Evolutionary conservation across 306 rosid genomes (phyloP).

Genomic region (Cicer judaicum): DNA sequence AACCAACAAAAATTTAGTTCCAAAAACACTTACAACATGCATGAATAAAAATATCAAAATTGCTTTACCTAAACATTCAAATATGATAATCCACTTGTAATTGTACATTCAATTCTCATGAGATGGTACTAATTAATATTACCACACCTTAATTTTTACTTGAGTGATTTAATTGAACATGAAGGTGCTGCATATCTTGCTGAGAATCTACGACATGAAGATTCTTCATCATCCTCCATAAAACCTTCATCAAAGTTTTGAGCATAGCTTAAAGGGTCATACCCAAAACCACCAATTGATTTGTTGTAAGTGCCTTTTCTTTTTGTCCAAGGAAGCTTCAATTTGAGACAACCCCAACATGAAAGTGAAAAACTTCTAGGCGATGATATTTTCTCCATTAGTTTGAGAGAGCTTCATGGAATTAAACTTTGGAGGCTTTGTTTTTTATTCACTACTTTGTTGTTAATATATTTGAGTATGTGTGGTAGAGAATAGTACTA

Average conservation of each 20-base stretch:
- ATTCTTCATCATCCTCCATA: constrained; percentile 48
- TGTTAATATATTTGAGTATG: constrained; percentile 42
- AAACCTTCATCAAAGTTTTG: constrained; percentile 79
- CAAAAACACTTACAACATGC: not conserved
- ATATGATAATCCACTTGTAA: not conserved
- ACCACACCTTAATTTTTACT: constrained; percentile 24
- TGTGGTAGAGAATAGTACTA: constrained; percentile 51
- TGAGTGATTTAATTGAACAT: constrained; percentile 49
- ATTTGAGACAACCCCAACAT: constrained; percentile 65
- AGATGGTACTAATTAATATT: not conserved
- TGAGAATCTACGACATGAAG: constrained; percentile 56
- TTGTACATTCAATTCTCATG: not conserved
- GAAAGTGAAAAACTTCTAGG: constrained; percentile 50
- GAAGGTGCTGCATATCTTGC: constrained; percentile 68
- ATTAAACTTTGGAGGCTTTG: constrained; percentile 23
- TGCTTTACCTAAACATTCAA: not conserved
- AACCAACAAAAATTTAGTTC: too few species aligned
- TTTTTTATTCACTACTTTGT: not conserved
- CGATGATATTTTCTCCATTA: constrained; percentile 57
- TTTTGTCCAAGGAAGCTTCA: constrained; percentile 66
- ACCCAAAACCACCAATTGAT: constrained; percentile 55
- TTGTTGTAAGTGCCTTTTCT: constrained; percentile 41
- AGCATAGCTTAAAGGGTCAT: constrained; percentile 78
- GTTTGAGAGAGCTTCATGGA: constrained; percentile 36
- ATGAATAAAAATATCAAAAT: not conserved